Percentiles rank a stretch among this genome's conserved stretches.
Conservation (phyloP, 2,329 filamentous ascomycete genomes). For the Hymenoscyphus fructigenus region DNA sequence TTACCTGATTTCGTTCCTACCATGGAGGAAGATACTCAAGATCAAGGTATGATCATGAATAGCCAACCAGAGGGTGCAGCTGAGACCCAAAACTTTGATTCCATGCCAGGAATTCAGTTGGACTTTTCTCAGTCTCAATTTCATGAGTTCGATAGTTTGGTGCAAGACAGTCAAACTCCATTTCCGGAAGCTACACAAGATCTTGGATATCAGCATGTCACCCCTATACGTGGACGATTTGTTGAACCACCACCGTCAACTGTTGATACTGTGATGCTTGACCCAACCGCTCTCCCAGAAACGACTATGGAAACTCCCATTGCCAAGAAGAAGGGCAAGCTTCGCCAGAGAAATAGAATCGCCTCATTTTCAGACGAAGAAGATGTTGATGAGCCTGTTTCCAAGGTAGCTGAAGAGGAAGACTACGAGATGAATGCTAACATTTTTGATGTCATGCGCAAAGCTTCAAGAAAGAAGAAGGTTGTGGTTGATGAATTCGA, state of each 20-base stretch:
- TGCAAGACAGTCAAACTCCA: slow-evolving; percentile 65
- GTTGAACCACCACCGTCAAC: slow-evolving; percentile 65
- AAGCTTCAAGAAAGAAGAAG: slow-evolving; percentile 60
- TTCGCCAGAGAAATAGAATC: slow-evolving; percentile 47
- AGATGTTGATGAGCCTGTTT: slow-evolving; percentile 25
- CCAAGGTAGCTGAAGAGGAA: slow-evolving; percentile 29
- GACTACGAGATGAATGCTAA: slow-evolving; percentile 41
- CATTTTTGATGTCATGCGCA: slow-evolving; percentile 59
- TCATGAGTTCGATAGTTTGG: slow-evolving; percentile 56
- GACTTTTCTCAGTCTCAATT: slow-evolving; percentile 61
- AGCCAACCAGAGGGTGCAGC: slow-evolving; percentile 44
- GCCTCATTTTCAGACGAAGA: slow-evolving; percentile 43
- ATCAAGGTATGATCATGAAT: slow-evolving; percentile 46
- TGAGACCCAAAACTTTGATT: slow-evolving; percentile 43
- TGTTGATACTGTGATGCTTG: slow-evolving; percentile 63
- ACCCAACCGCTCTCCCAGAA: slow-evolving; percentile 36
- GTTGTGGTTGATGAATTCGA: slow-evolving; percentile 61
- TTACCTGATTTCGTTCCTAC: slow-evolving; percentile 46
- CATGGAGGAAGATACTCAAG: slow-evolving; percentile 40
- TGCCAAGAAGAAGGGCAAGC: slow-evolving; percentile 58
- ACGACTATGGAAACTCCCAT: slow-evolving; percentile 63
- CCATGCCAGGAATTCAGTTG: slow-evolving; percentile 46
- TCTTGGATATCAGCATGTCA: slow-evolving; percentile 69
- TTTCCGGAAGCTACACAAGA: slow-evolving; percentile 80
- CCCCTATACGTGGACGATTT: slow-evolving; percentile 69